Evolutionary conservation across 345 rosid genomes (phyloP), one percentile per base, ranked within the genome.

Genomic region (Limnanthes douglasii): DNA sequence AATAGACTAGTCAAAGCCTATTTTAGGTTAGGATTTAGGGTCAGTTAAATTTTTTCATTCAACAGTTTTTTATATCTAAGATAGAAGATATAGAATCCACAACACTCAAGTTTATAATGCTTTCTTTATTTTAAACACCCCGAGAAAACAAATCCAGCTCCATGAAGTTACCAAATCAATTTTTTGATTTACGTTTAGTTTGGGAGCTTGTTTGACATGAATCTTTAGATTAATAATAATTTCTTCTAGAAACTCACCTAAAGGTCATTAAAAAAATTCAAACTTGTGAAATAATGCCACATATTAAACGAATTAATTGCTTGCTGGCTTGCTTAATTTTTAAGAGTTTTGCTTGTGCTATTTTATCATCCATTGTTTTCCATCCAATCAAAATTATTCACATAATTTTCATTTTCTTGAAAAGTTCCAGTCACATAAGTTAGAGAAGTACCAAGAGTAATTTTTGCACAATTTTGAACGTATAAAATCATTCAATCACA

Each of bases 401-500:
- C 13, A 31, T 50, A 35, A 19, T 37, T 60, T 34, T 41, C 37
- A 3, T 18, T 46, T 14, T 11, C 18, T 5, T 14, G 42, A 22
- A 56, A 50, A 40, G 55, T 34, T 22, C 10, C 28, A 22, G 24
- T 39, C 15, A 43, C n/a, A n/a, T n/a, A n/a, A n/a, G n/a, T n/a
- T n/a, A n/a, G 11, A 28, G 19, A 22, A 8, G 27, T 46, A 43
- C 25, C 59, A 55, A 39, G 41, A 18, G 11, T 24, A 59, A 38
- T 34, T 31, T 46, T 11, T 3, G 21, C 46, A 44, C 43, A 53
- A 33, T 39, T n/a, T 45, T 41, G 30, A 70, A 55, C 79, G 59
- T 10, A 66, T 49, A 53, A 81, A 73, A 65, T 81, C 94, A 62
- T 69, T 71, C 97, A 68, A 12, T 51, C 74, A 47, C 68, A 57